phyloP scores from a whole-genome alignment of 2,329 filamentous ascomycete species.

The Clarireedia sp. region DNA sequence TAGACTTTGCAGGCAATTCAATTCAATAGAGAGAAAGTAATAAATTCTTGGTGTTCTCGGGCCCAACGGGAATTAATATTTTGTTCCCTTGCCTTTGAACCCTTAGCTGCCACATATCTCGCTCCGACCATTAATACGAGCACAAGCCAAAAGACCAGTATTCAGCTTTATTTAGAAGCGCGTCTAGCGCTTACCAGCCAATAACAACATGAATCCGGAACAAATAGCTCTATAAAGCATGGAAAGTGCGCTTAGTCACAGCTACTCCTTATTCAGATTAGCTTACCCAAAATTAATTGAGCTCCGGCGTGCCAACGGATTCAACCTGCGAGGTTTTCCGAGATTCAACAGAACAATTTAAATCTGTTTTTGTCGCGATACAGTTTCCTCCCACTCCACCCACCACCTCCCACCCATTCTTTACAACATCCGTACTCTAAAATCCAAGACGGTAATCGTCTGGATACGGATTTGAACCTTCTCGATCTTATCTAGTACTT shows the following conservation, averaged over 20 bases:
- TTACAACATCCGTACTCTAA: slow-evolving; percentile 12
- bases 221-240: neutral
- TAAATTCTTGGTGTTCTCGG: neutral
- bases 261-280: neutral
- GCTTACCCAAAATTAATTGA: neutral
- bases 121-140: neutral
- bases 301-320: slow-evolving; percentile 3
- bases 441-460: slow-evolving; percentile 11
- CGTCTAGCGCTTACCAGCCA: neutral
- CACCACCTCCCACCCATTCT: neutral
- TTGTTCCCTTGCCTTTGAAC: neutral
- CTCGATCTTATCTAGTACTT: slow-evolving; percentile 16
- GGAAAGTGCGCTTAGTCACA: neutral
- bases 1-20: neutral
- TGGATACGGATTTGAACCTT: slow-evolving; percentile 15
- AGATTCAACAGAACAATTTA: slow-evolving; percentile 18
- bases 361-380: slow-evolving; percentile 11
- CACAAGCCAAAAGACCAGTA: neutral
- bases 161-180: neutral
- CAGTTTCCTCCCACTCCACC: slow-evolving; percentile 10
- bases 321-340: slow-evolving; percentile 15
- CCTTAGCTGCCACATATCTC: neutral
- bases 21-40: neutral
- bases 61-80: too few species aligned
- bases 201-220: neutral